phyloP scores from a whole-genome alignment of 2,329 filamentous ascomycete species.

The Chaetomiaceae sp. region DNA sequence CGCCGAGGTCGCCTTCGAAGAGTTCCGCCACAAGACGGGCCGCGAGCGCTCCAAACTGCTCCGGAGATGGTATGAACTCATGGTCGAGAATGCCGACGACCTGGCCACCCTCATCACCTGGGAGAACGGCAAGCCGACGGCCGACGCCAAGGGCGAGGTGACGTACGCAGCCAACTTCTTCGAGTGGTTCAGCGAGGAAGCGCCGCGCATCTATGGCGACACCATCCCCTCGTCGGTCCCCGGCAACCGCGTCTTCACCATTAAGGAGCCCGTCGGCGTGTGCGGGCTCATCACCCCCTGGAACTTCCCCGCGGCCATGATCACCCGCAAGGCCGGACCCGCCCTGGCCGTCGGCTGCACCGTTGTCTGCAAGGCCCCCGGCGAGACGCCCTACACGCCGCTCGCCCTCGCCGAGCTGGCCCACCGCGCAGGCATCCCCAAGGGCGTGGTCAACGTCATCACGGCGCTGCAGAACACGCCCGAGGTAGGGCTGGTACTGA shows the following conservation, averaged over 20 bases:
- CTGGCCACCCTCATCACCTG: constrained; percentile 78
- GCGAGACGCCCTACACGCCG: constrained; percentile 87
- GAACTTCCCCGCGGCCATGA: constrained; percentile 82
- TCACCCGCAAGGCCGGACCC: constrained; percentile 64
- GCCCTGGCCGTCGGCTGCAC: constrained; percentile 93
- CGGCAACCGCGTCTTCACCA: constrained; percentile 69
- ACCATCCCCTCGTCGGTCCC: constrained; percentile 66
- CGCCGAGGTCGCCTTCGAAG: constrained; percentile 69
- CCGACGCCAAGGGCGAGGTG: constrained; percentile 69
- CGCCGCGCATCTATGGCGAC: constrained; percentile 67
- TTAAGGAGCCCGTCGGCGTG: constrained; percentile 81
- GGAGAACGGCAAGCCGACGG: constrained; percentile 83
- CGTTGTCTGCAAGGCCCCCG: constrained; percentile 84
- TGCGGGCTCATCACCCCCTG: constrained; percentile 80
- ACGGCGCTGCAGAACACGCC: constrained; percentile 75
- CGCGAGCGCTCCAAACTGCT: constrained; percentile 71
- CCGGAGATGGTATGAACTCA: constrained; percentile 75
- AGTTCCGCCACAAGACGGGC: constrained; percentile 66
- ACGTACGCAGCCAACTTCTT: constrained; percentile 70
- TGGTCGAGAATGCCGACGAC: constrained; percentile 74
- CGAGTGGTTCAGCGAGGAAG: constrained; percentile 79
- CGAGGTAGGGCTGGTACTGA: constrained; percentile 71
- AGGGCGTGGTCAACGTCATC: constrained; percentile 85
- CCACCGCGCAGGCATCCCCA: constrained; percentile 80
- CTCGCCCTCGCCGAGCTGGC: constrained; percentile 84